Evolutionary conservation across 768 basidiomycete genomes (phyloP), one percentile per base, ranked within the genome.

Genomic region (Hemileccinum rubropunctum): DNA sequence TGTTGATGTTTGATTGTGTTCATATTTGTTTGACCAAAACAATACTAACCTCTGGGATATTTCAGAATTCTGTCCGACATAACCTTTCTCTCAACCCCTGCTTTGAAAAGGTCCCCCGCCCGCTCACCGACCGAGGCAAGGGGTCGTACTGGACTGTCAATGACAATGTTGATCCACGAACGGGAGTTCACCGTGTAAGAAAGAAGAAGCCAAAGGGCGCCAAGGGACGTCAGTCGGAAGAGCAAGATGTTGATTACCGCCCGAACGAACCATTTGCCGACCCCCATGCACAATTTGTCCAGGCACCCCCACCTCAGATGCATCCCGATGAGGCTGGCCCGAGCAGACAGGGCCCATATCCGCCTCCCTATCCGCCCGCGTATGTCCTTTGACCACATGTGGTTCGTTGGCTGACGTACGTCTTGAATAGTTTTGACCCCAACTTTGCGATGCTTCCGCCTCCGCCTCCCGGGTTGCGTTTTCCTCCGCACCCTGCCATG

Each of bases 91-190:
- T 93, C 53, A 93, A 93, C 58, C 90, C 91, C 45, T 93, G 89
- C 63, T 93, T 93, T 60, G 88, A 91, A 70, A 93, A 93, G 69
- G 87, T 92, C 5, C 85, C 91, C 3, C 86, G 91, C n/a, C 91
- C 91, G 12, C 79, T 93, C 57, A 93, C 91, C 6, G 91, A 93
- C 61, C 84, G 91, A 45, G 91, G 91, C 45, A 93, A 93, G 62
- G 91, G 91, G 18, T 91, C 88, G 0, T 93, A 92, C 62, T 93
- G 91, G 91, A 91, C 89, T 0, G 91, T 93, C 54, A 91, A 92
- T 60, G 89, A 92, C 60, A 87, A 88, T 59, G 88, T 92, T 38
- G 89, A 92, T 61, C 89, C 89, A 42, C 86, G 89, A 35, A 91
- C 91, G 3, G 91, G 91, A 32, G 91, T 92, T 28, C 91, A 93